Percentiles rank a stretch among this genome's conserved stretches.
phyloP scores from a whole-genome alignment of 1,284 basidiomycete genomes.

The Termitomyces sp. region DNA sequence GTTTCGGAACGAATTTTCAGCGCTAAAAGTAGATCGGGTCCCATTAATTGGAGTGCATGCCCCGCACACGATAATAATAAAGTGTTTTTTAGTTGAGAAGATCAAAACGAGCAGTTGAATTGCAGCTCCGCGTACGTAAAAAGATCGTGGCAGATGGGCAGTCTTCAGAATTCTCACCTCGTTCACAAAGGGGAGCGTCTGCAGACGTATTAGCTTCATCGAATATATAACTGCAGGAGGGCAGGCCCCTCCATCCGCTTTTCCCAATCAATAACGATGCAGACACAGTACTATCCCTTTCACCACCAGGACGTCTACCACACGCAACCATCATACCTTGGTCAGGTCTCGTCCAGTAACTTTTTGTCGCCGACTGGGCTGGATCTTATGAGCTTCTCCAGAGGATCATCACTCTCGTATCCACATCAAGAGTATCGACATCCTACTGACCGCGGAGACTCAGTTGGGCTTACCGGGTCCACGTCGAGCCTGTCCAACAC shows the following conservation, averaged over 20 bases:
- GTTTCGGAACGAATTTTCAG: conserved; percentile 15
- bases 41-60: conserved; percentile 8
- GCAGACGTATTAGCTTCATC: conserved; percentile 32
- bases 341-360: conserved; percentile 21
- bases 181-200: conserved; percentile 27
- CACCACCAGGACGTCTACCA: conserved; percentile 19
- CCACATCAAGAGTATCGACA: conserved; percentile 39
- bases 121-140: conserved; percentile 41
- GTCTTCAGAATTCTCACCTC: conserved; percentile 36
- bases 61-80: conserved; percentile 17
- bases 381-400: conserved; percentile 38
- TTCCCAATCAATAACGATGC: conserved; percentile 27
- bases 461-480: conserved; percentile 26
- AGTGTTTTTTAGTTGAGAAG: conserved; percentile 22
- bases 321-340: conserved; percentile 20
- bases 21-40: conserved; percentile 14
- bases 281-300: conserved; percentile 29
- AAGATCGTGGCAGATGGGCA: conserved; percentile 37
- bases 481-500: conserved; percentile 29
- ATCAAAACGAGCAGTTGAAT: conserved; percentile 29
- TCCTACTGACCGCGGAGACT: conserved; percentile 37
- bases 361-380: conserved; percentile 28
- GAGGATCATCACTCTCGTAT: conserved; percentile 41
- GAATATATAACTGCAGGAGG: conserved; percentile 38
- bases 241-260: conserved; percentile 27